These are phyloP conservation scores for Aspergillus fructus DNA, from an alignment of 2,329 filamentous ascomycete species.

Conservation along the genomic window DNA sequence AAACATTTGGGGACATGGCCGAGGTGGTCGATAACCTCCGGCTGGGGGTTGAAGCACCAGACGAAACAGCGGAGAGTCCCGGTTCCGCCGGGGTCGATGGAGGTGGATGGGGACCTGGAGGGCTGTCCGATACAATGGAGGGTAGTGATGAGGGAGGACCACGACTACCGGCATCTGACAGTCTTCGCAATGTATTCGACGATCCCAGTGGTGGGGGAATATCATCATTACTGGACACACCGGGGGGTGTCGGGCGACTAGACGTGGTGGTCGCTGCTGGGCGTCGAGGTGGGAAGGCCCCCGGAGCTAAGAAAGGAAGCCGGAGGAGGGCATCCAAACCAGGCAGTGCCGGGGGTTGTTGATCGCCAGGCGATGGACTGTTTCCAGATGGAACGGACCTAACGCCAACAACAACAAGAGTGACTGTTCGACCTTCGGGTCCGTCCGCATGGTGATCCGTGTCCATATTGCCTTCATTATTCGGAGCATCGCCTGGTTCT, in stretches of 20 bases:
- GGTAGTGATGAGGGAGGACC: conserved; percentile 36
- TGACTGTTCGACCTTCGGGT: conserved; percentile 60
- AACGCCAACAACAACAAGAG: conserved; percentile 69
- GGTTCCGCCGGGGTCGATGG: conserved; percentile 64
- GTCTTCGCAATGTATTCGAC: conserved; percentile 28
- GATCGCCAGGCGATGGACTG: conserved; percentile 45
- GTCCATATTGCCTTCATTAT: conserved; percentile 36
- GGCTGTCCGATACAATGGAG: conserved; percentile 54
- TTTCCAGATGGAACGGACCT: conserved; percentile 61
- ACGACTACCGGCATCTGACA: conserved; percentile 32
- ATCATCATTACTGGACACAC: conserved; percentile 51
- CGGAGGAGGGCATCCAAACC: conserved; percentile 48
- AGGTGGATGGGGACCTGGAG: conserved; percentile 59
- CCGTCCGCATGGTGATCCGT: conserved; percentile 42
- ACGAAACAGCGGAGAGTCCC: conserved; percentile 55
- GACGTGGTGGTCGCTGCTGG: conserved; percentile 56
- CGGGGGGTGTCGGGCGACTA: conserved; percentile 55
- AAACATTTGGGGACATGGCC: conserved; percentile 36
- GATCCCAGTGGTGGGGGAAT: conserved; percentile 53
- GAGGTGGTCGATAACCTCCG: conserved; percentile 50
- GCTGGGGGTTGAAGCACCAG: conserved; percentile 51
- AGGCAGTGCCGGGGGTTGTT: conserved; percentile 41
- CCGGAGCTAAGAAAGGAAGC: conserved; percentile 45
- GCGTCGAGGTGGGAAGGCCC: conserved; percentile 48
- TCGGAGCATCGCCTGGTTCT: conserved; percentile 24